Evolutionary conservation across 129 eudicot genomes (phyloP), one percentile per base, ranked within the genome.

Genomic region (Heracleum sosnowskyi): DNA sequence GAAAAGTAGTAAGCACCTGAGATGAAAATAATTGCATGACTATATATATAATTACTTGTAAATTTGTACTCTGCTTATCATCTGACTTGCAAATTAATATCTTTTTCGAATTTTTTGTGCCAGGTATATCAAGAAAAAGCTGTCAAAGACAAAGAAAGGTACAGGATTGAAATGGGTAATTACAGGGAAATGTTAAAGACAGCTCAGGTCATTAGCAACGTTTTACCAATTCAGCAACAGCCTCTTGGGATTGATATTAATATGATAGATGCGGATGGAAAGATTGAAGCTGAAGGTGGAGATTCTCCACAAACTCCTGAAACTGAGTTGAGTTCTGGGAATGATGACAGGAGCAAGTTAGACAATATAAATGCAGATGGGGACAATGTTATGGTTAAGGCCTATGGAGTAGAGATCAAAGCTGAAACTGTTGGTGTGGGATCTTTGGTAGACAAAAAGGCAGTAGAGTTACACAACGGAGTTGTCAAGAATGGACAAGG

Each of bases 91-190:
- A 2, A 36, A 36, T 22, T 39, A 36, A 40, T 18, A 74, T 74
- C 34, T 26, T 57, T 63, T 5, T n/a, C 15, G 5, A 60, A 24
- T 40, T 81, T 63, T 34, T 81, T 64, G 71, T 33, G 74, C 68
- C 81, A 95, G 98, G 87, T 91, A 42, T 95, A 95, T 86, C 97
- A 90, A 49, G 97, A 95, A 69, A 91, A 91, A 53, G 98, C 98
- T n/a, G 66, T 83, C 36, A 83, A 74, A 83, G 98, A 95, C 79
- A 95, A 95, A 85, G 98, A 95, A 78, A 84, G 98, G 45, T 95
- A 95, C 87, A 85, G 29, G 84, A 63, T 74, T 20, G 98, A 95
- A 82, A 95, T 95, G 98, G 90, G 76, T 76, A 87, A 66, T 20
- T 95, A 91, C 35, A 83, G 82, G 78, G 96, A 87, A 78, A 85